phyloP scores from a whole-genome alignment of 129 eudicot species.

The Flaveria trinervia region DNA sequence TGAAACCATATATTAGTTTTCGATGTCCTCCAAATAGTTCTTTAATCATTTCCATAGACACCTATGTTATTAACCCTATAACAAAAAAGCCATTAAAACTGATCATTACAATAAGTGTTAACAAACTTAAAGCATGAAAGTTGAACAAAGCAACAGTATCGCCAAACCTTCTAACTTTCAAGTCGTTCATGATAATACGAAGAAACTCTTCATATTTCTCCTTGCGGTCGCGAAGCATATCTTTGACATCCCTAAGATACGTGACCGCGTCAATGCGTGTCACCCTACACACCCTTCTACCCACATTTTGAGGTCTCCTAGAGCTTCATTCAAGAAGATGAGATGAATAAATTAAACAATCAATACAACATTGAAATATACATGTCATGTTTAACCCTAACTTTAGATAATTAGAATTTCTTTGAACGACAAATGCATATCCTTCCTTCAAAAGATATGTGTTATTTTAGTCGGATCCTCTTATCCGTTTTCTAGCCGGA shows the following conservation, averaged over 20 bases:
- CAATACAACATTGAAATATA: conserved; percentile 5
- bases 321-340: conserved; percentile 50
- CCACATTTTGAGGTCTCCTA: conserved; percentile 54
- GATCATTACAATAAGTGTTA: conserved; percentile 25
- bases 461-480: too few relatives aligned
- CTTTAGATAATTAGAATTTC: background rate
- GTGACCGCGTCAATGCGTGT: conserved; percentile 68
- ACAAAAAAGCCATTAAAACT: conserved; percentile 9
- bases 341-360: conserved; percentile 15
- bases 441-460: too few relatives aligned
- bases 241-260: conserved; percentile 80
- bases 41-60: conserved; percentile 68
- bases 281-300: conserved; percentile 52
- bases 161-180: conserved; percentile 72
- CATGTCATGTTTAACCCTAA: background rate
- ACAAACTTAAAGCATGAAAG: conserved; percentile 5
- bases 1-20: conserved; percentile 78
- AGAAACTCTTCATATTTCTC: conserved; percentile 83
- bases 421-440: too few relatives aligned
- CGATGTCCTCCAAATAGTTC: conserved; percentile 69
- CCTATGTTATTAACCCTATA: conserved; percentile 65
- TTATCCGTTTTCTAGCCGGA: too few relatives aligned
- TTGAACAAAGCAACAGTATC: conserved; percentile 5
- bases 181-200: conserved; percentile 87
- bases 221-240: conserved; percentile 56